These are phyloP conservation scores for Suillus fuscotomentosus DNA, from an alignment of 768 basidiomycete species.

Conservation along the genomic window DNA sequence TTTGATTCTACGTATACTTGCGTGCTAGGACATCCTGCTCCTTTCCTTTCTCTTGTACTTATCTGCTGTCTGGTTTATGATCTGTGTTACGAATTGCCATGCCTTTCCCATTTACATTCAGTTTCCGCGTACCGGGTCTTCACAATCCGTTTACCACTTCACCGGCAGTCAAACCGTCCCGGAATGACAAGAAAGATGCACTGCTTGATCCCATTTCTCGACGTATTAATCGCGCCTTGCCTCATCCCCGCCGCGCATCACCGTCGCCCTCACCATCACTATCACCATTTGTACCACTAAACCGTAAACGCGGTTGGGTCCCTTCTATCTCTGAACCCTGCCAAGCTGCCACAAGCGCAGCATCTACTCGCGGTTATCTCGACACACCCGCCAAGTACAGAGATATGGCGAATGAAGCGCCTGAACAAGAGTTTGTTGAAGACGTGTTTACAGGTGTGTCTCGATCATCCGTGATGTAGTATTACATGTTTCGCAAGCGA, in stretches of 20 bases:
- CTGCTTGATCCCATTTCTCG: constrained; percentile 16
- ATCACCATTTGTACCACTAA: constrained; percentile 39
- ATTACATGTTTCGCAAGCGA: constrained; percentile 21
- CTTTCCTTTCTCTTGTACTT: constrained; percentile 2
- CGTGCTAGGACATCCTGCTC: background rate
- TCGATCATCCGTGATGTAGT: constrained; percentile 14
- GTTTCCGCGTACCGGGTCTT: constrained; percentile 60
- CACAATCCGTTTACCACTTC: constrained; percentile 58
- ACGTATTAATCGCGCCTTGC: constrained; percentile 11
- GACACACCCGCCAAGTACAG: constrained; percentile 68
- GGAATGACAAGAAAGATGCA: constrained; percentile 23
- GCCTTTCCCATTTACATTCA: constrained; percentile 75
- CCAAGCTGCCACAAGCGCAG: constrained; percentile 47
- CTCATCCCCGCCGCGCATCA: constrained; percentile 22
- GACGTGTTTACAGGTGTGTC: constrained; percentile 45
- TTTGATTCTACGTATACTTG: background rate
- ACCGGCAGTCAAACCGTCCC: constrained; percentile 23
- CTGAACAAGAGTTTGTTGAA: constrained; percentile 40
- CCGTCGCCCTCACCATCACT: constrained; percentile 16
- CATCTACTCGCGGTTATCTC: constrained; percentile 63
- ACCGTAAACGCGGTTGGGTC: constrained; percentile 72
- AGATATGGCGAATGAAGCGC: constrained; percentile 29
- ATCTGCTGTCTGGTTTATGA: constrained; percentile 17
- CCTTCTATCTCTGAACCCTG: constrained; percentile 59
- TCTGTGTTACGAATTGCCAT: constrained; percentile 31